Conservation (phyloP, 2,329 filamentous ascomycete genomes). For the Cladosporium velox region DNA sequence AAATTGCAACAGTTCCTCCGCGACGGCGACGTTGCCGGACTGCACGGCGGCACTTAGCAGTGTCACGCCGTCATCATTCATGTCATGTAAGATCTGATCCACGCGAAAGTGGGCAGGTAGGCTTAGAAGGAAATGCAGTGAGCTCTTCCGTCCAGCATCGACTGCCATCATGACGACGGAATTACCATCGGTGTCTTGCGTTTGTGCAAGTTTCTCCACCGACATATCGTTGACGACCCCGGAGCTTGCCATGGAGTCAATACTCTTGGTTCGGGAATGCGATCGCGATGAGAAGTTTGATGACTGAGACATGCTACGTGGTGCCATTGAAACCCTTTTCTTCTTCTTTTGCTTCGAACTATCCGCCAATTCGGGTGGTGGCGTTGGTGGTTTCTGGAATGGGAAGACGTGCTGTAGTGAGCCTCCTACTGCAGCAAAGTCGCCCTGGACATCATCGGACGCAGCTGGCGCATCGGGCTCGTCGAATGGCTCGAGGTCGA, state of each 20-base stretch:
- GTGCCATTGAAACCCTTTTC: conserved; percentile 79
- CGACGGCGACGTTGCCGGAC: conserved; percentile 71
- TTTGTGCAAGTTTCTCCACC: conserved; percentile 74
- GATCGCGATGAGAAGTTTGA: conserved; percentile 73
- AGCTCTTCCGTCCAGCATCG: conserved; percentile 64
- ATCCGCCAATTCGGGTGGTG: conserved; percentile 43
- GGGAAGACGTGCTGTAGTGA: conserved; percentile 84
- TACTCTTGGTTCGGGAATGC: conserved; percentile 74
- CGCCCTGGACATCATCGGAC: conserved; percentile 8
- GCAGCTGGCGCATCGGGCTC: not conserved
- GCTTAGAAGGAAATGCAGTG: conserved; percentile 77
- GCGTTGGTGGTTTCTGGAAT: conserved; percentile 67
- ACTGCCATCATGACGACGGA: conserved; percentile 68
- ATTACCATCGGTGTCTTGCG: conserved; percentile 69
- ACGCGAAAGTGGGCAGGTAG: conserved; percentile 74
- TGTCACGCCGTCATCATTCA: conserved; percentile 86
- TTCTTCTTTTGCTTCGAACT: conserved; percentile 60
- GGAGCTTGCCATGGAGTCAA: conserved; percentile 67
- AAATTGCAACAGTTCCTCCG: conserved; percentile 73
- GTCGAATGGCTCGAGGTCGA: conserved; percentile 15
- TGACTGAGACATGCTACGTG: conserved; percentile 78
- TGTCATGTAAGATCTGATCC: conserved; percentile 73
- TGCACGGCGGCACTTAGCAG: conserved; percentile 89
- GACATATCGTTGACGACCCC: conserved; percentile 84
- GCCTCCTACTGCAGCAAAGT: conserved; percentile 37